These are phyloP conservation scores for Fragilariopsis cylindrus DNA, from an alignment of 108 stramenopile genomes.

Conservation along the genomic window DNA sequence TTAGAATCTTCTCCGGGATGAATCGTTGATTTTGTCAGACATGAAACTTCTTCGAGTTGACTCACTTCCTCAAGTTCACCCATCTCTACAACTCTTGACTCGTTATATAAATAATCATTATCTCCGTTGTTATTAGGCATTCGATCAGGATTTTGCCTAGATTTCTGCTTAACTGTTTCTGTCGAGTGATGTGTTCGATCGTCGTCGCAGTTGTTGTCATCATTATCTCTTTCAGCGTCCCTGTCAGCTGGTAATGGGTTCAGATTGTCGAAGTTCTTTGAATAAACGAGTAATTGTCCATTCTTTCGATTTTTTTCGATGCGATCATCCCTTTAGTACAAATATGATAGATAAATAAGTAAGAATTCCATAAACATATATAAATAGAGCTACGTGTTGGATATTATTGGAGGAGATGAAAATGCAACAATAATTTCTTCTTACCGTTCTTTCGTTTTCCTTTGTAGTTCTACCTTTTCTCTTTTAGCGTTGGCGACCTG, in stretches of 20 bases:
- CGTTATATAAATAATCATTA: not conserved
- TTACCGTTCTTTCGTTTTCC: constrained; percentile 33
- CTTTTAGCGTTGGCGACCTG: constrained; percentile 38
- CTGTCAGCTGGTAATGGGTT: not conserved
- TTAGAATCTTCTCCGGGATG: not conserved
- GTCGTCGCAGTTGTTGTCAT: not conserved
- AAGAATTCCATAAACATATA: not conserved
- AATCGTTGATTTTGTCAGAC: constrained; percentile 12
- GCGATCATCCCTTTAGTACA: constrained; percentile 11
- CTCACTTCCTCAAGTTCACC: not conserved
- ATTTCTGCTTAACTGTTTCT: not conserved
- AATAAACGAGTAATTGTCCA: constrained; percentile 44
- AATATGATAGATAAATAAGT: not conserved
- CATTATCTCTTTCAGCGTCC: not conserved
- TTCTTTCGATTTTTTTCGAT: constrained; percentile 31
- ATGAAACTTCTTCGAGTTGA: constrained; percentile 2
- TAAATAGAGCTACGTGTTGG: no score
- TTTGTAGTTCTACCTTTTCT: constrained; percentile 30
- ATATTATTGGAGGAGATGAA: not conserved
- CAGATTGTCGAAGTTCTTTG: constrained; percentile 18
- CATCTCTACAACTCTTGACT: not conserved
- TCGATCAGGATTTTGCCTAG: not conserved
- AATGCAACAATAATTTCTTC: not conserved
- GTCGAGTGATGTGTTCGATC: constrained; percentile 8
- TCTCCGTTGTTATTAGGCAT: not conserved